A percentile compares a stretch with the other conserved stretches of the same genome.
Conservation (phyloP, 1,284 basidiomycete genomes). For the Meripilus lineatus region DNA sequence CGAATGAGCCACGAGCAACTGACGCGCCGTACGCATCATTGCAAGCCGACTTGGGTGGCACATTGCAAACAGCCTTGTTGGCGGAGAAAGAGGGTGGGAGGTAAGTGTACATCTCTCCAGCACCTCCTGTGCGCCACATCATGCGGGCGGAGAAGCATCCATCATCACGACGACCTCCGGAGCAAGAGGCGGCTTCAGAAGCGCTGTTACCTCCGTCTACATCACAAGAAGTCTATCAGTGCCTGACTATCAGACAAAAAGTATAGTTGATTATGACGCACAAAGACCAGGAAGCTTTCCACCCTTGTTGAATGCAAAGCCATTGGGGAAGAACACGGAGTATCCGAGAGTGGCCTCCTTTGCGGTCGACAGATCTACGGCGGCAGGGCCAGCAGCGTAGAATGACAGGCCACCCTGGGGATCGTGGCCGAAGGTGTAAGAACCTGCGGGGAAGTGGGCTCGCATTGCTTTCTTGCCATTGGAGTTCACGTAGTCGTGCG, state of each 20-base stretch:
- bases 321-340: conserved; percentile 52
- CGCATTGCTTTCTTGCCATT: conserved; percentile 47
- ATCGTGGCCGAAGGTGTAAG: conserved; percentile 46
- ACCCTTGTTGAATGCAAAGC: conserved; percentile 39
- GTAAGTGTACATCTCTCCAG: conserved; percentile 58
- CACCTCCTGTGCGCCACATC: conserved; percentile 49
- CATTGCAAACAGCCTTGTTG: conserved; percentile 48
- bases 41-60: conserved; percentile 50
- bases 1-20: conserved; percentile 72
- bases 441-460: conserved; percentile 51
- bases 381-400: conserved; percentile 42
- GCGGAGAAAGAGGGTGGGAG: conserved; percentile 53
- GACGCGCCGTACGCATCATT: conserved; percentile 61
- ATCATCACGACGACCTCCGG: conserved; percentile 44
- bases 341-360: conserved; percentile 50
- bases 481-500: conserved; percentile 37
- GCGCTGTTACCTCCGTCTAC: conserved; percentile 47
- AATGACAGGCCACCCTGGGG: conserved; percentile 60
- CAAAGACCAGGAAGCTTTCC: conserved; percentile 30
- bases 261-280: conserved; percentile 15
- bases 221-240: not conserved
- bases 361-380: conserved; percentile 43
- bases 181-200: conserved; percentile 40
- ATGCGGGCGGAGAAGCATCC: conserved; percentile 51
- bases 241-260: not conserved